Evolutionary conservation across 345 rosid species (phyloP).

Genomic region (Balakata baccata): DNA sequence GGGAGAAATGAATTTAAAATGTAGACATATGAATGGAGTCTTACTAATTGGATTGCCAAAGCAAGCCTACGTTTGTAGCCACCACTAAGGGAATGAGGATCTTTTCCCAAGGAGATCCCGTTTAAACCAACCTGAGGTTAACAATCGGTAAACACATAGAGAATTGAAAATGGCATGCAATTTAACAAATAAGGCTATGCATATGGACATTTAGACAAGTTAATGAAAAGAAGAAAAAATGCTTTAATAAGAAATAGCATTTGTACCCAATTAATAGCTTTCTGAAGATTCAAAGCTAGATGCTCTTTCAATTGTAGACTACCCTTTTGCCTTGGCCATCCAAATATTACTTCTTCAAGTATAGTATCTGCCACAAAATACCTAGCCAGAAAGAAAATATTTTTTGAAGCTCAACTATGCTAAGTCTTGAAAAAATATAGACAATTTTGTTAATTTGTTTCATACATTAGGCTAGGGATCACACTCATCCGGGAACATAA

Average conservation of each 20-base stretch:
- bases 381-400: constrained; percentile 33
- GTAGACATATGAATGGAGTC: constrained; percentile 9
- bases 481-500: neutral
- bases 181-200: neutral
- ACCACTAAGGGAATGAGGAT: constrained; percentile 87
- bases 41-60: constrained; percentile 81
- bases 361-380: constrained; percentile 84
- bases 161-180: neutral
- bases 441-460: neutral
- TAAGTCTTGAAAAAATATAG: neutral
- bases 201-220: neutral
- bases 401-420: constrained; percentile 11
- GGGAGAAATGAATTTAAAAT: constrained; percentile 2
- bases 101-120: constrained; percentile 71
- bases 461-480: neutral
- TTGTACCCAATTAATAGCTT: constrained; percentile 83
- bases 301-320: constrained; percentile 56
- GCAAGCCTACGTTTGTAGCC: constrained; percentile 95
- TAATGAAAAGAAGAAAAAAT: constrained; percentile 12
- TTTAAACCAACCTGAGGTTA: constrained; percentile 74
- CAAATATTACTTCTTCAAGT: constrained; percentile 82
- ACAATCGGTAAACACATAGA: constrained; percentile 16
- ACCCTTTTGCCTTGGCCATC: constrained; percentile 86
- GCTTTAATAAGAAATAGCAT: constrained; percentile 15
- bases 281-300: constrained; percentile 68